Percentiles rank a stretch among this genome's conserved stretches.
phyloP scores from a whole-genome alignment of 225 moss, liverwort and hornwort species.

The Sphagnum contortum region DNA sequence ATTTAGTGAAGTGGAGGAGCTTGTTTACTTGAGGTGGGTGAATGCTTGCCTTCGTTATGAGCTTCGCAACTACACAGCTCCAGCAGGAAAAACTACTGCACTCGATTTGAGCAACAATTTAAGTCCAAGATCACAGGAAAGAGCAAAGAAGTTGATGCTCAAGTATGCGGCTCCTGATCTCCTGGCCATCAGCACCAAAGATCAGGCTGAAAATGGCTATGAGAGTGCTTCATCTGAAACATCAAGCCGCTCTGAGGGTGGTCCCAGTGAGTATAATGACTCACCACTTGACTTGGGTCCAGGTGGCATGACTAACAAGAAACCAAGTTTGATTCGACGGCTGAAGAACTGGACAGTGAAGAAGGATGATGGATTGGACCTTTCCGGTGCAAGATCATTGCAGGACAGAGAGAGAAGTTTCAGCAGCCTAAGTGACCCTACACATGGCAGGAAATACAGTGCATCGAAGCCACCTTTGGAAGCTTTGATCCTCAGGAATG shows the following conservation, averaged over 20 bases:
- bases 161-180: constrained; percentile 64
- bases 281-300: constrained; percentile 31
- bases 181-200: constrained; percentile 14
- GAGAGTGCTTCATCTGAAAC: constrained; percentile 49
- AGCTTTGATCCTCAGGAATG: constrained; percentile 52
- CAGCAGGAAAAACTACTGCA: constrained; percentile 43
- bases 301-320: constrained; percentile 21
- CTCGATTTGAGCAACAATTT: constrained; percentile 57
- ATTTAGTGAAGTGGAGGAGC: constrained; percentile 84
- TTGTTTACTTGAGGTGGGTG: constrained; percentile 83
- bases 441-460: constrained; percentile 26
- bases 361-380: constrained; percentile 21
- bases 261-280: constrained; percentile 33
- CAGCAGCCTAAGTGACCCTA: constrained; percentile 45
- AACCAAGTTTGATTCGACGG: constrained; percentile 50
- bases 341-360: constrained; percentile 63
- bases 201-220: constrained; percentile 42
- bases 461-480: constrained; percentile 53
- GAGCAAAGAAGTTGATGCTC: constrained; percentile 58
- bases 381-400: constrained; percentile 11
- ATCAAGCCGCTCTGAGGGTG: constrained; percentile 28
- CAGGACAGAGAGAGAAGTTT: constrained; percentile 27
- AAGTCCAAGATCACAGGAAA: constrained; percentile 62
- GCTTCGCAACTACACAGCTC: constrained; percentile 42
- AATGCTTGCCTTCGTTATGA: constrained; percentile 82